A percentile compares a stretch with the other conserved stretches of the same genome.
Conservation (phyloP, 305 asterid genomes). For the Fraxinus greggii region DNA sequence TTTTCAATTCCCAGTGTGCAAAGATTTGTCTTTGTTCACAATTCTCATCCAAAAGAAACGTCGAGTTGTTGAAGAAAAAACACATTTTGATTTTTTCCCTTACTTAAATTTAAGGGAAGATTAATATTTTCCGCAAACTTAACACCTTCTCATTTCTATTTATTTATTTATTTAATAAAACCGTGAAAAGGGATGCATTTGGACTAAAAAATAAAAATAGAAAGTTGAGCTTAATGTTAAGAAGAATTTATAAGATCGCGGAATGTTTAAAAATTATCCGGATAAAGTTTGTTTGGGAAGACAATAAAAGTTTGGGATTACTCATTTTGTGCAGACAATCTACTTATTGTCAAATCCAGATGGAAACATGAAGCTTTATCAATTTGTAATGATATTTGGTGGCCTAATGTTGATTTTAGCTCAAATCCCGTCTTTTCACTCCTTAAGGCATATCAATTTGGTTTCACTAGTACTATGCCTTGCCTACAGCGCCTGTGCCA, state of each 20-base stretch:
- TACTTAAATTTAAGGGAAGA: not conserved
- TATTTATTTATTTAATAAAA: not conserved
- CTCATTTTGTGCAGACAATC: constrained; percentile 50
- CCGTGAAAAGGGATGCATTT: not conserved
- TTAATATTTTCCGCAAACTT: not conserved
- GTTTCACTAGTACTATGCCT: constrained; percentile 65
- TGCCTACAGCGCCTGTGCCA: constrained; percentile 77
- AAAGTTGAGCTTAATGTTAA: not conserved
- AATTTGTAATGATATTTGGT: constrained; percentile 76
- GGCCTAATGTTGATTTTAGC: constrained; percentile 76
- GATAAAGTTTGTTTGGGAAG: not conserved
- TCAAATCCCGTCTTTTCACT: constrained; percentile 94
- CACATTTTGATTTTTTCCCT: not conserved
- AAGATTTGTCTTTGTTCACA: not conserved
- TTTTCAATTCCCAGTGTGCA: too few species aligned
- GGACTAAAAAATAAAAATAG: not conserved
- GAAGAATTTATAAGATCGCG: not conserved
- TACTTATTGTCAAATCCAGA: constrained; percentile 57
- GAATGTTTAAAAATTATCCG: not conserved
- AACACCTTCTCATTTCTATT: too few species aligned
- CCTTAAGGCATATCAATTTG: constrained; percentile 79
- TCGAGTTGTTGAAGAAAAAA: not conserved
- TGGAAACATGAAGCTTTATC: constrained; percentile 61
- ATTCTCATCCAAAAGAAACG: not conserved
- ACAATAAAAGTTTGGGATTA: not conserved